phyloP scores from a whole-genome alignment of 148 eudicot species.

The Arctostaphylos glauca region DNA sequence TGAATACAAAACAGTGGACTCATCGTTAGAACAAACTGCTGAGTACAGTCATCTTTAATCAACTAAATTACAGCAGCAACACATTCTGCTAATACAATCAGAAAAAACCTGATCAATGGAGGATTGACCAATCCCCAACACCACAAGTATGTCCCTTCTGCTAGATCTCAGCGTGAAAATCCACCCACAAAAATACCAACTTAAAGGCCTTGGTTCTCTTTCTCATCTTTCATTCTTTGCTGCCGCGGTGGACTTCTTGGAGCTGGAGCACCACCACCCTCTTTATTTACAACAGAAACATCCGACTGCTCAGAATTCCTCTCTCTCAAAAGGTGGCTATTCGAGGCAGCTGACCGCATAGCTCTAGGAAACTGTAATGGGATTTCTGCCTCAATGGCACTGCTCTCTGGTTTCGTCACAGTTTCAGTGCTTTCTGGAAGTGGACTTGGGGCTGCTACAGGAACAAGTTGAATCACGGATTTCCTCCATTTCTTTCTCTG shows the following conservation, averaged over 20 bases:
- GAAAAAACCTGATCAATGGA: conserved; percentile 7
- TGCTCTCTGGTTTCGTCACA: conserved; percentile 33
- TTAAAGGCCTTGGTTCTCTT: conserved; percentile 58
- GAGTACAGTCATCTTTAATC: background rate
- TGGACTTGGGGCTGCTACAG: conserved; percentile 41
- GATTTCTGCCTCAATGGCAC: conserved; percentile 32
- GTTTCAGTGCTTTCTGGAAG: conserved; percentile 40
- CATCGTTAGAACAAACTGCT: background rate
- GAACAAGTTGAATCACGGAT: conserved; percentile 72
- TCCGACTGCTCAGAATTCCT: conserved; percentile 58
- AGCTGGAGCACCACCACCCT: conserved; percentile 34
- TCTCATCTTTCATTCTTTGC: conserved; percentile 40
- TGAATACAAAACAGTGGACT: conserved; percentile 7
- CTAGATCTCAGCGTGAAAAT: background rate
- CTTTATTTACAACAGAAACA: conserved; percentile 39
- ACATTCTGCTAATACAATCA: background rate
- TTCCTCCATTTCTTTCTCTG: conserved; percentile 82
- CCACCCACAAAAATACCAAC: background rate
- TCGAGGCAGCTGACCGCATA: conserved; percentile 57
- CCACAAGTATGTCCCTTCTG: background rate
- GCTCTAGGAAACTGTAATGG: conserved; percentile 73
- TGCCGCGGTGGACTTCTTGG: conserved; percentile 47
- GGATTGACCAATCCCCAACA: conserved; percentile 7
- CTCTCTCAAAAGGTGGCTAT: conserved; percentile 54
- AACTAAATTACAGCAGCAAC: background rate